Evolutionary conservation across 257 asterid genomes (phyloP).

Genomic region (Solanum medicagineum): DNA sequence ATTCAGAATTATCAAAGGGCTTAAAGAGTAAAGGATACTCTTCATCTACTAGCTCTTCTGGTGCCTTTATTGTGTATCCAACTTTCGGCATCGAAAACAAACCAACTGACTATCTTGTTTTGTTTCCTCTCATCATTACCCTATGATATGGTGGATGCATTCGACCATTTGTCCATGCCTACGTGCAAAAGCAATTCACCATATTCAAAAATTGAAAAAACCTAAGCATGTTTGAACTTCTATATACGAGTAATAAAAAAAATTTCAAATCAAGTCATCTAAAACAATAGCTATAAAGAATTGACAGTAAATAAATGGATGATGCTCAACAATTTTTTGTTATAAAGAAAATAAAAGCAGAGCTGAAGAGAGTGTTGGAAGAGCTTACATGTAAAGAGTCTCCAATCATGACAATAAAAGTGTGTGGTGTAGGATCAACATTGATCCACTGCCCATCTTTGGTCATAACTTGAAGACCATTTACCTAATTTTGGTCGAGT

Average conservation of each 20-base stretch:
- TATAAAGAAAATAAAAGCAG: no score
- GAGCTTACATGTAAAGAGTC: conserved; percentile 26
- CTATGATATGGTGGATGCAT: conserved; percentile 35
- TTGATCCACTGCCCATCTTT: conserved; percentile 40
- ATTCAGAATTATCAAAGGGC: conserved; percentile 24
- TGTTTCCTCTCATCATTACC: conserved; percentile 28
- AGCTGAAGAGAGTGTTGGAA: background rate
- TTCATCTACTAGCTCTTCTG: no score
- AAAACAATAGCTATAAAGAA: no score
- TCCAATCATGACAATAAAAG: conserved; percentile 40
- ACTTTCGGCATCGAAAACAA: conserved; percentile 14
- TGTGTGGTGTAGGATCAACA: conserved; percentile 16
- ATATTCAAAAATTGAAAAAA: no score
- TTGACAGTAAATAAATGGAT: no score
- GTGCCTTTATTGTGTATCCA: conserved; percentile 18
- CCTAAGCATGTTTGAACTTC: background rate
- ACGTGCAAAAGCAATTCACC: background rate
- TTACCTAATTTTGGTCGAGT: conserved; percentile 16
- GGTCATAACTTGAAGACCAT: conserved; percentile 26
- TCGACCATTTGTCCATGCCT: conserved; percentile 64
- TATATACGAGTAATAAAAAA: background rate
- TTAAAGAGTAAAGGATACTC: conserved; percentile 34
- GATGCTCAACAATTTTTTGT: no score
- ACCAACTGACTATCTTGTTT: conserved; percentile 28
- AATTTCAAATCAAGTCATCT: no score